Conservation (phyloP, 768 basidiomycete species). For the Multifurca ochricompacta region DNA sequence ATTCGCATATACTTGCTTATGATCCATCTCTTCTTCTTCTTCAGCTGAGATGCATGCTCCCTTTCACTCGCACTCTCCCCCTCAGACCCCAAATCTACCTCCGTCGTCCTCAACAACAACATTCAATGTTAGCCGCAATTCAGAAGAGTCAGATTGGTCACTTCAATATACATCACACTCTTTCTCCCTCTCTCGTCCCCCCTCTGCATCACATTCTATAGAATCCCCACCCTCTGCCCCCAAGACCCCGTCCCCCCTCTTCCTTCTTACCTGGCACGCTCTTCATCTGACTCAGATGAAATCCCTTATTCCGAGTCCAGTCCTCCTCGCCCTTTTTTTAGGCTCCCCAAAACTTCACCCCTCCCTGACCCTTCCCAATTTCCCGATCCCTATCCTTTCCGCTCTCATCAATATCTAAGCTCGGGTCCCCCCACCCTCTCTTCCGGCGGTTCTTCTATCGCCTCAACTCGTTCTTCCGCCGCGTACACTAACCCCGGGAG, state of each 20-base stretch:
- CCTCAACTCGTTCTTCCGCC: conserved; percentile 68
- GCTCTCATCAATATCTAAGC: conserved; percentile 40
- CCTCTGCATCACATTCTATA: conserved; percentile 24
- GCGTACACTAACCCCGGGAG: conserved; percentile 71
- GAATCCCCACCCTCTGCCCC: conserved; percentile 25
- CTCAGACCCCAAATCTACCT: conserved; percentile 18
- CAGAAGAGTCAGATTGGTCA: conserved; percentile 26
- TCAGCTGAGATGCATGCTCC: conserved; percentile 16
- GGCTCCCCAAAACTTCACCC: conserved; percentile 37
- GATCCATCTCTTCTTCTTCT: background rate
- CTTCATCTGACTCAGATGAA: conserved; percentile 35
- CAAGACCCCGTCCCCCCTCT: conserved; percentile 24
- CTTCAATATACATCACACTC: conserved; percentile 20
- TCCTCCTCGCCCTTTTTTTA: conserved; percentile 30
- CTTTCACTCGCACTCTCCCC: conserved; percentile 23
- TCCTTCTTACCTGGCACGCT: conserved; percentile 33
- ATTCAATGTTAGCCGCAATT: conserved; percentile 15
- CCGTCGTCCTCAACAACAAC: conserved; percentile 5
- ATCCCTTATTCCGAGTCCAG: conserved; percentile 31
- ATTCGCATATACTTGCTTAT: background rate
- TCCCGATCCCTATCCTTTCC: conserved; percentile 66
- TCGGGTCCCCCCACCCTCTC: conserved; percentile 52
- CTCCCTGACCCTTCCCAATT: conserved; percentile 61
- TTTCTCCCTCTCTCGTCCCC: conserved; percentile 24
- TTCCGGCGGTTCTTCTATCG: conserved; percentile 61